phyloP scores from a whole-genome alignment of 2,329 filamentous ascomycete genomes.

The Cladorrhinum sp. region DNA sequence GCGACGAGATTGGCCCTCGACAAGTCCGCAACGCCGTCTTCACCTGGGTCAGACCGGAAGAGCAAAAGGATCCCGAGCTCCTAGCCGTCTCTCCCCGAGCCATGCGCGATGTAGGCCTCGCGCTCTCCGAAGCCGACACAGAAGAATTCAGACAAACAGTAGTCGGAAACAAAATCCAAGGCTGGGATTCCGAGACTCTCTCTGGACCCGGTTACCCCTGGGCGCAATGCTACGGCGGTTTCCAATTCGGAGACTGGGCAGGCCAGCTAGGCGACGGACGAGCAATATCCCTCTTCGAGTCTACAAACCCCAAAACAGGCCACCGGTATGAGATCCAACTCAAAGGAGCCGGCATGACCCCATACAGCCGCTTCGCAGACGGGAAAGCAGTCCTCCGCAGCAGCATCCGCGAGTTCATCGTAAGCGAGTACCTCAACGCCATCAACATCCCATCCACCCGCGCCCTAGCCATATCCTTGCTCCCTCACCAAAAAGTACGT shows the following conservation, averaged over 20 bases:
- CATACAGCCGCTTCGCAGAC: conserved; percentile 94
- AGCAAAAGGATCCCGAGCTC: conserved; percentile 69
- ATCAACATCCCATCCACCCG: conserved; percentile 83
- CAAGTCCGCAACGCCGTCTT: conserved; percentile 82
- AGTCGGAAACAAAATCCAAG: conserved; percentile 78
- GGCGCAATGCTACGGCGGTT: conserved; percentile 96
- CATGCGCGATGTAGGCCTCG: conserved; percentile 76
- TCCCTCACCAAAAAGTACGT: conserved; percentile 68
- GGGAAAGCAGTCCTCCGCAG: conserved; percentile 90
- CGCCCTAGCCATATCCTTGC: conserved; percentile 75
- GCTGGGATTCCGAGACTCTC: conserved; percentile 62
- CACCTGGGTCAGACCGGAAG: conserved; percentile 84
- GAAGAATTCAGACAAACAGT: conserved; percentile 75
- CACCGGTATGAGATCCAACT: conserved; percentile 84
- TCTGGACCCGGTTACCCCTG: conserved; percentile 71
- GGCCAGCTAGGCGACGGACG: conserved; percentile 93
- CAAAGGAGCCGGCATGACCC: conserved; percentile 89
- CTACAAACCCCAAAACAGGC: conserved; percentile 69
- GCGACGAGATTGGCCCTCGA: conserved; percentile 73
- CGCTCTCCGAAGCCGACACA: conserved; percentile 62
- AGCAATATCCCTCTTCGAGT: conserved; percentile 91
- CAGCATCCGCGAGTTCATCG: conserved; percentile 90
- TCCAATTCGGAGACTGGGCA: conserved; percentile 81
- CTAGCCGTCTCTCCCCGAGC: conserved; percentile 77
- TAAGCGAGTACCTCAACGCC: conserved; percentile 84